Evolutionary conservation across 106 monocot genomes (phyloP), one percentile per base, ranked within the genome.

Genomic region (Posidonia australis): DNA sequence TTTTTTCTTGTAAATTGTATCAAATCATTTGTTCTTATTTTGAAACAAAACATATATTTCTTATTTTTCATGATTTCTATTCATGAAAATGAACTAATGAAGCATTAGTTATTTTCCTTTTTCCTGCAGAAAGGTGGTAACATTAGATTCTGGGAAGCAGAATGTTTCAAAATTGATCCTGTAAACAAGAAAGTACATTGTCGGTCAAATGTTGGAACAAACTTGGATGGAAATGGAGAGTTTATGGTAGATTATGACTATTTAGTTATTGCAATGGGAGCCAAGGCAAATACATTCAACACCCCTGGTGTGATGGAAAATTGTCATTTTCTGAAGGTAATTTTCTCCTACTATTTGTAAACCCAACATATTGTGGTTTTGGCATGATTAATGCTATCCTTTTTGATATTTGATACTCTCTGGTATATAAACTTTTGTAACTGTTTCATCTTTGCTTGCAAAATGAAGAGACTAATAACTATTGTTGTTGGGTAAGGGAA

Each of bases 281-380:
- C 90, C 25, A 82, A 74, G 60, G 45, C 83, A 18, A 98, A 98
- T 62, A 98, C 98, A 43, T 91, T 98, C 70, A 98, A 87, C 67
- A 98, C 87, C 47, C 98, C 98, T 77, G 98, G 98, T 59, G 98
- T 98, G 5, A 56, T 13, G 21, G 90, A 98, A 67, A 45, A 98
- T 73, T 98, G 90, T 60, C 85, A 87, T 74, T 98, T 98, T 63
- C 71, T 98, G 23, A 98, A 98, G 98, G 98, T 92, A 46, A 46
- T 23, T 64, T 5, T 55, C 9, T 55, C 23, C n/a, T n/a, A n/a
- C n/a, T n/a, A 21, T 55, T 21, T 36, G 7, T 7, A 36, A 2
- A 36, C 36, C 7, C 36, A 4, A 36, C 36, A 36, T 36, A 36
- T 36, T 36, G n/a, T n/a, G n/a, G n/a, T n/a, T n/a, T n/a, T n/a